A percentile compares a stretch with the other conserved stretches of the same genome.
These are phyloP conservation scores for Cronartium quercuum DNA, from an alignment of 1,284 basidiomycete species.

Conservation along the genomic window DNA sequence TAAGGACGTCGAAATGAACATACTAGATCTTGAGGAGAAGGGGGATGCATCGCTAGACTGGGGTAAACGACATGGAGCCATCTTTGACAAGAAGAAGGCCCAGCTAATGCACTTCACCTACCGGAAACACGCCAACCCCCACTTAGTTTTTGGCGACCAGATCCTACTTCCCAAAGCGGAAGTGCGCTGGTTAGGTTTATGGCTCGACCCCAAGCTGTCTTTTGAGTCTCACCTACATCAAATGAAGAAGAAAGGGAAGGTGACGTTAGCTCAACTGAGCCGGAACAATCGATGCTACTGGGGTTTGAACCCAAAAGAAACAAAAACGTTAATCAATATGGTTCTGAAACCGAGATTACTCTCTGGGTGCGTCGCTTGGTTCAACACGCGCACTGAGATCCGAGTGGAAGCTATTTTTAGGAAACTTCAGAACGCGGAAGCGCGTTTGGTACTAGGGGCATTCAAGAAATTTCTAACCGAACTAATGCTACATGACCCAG, in stretches of 20 bases:
- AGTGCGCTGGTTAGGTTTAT: background rate
- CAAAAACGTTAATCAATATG: background rate
- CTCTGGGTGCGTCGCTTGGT: background rate
- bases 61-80: background rate
- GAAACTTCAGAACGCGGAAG: background rate
- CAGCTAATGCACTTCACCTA: constrained; percentile 5
- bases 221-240: background rate
- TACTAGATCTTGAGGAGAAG: background rate
- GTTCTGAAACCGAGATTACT: background rate
- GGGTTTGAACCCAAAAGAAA: background rate
- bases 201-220: background rate
- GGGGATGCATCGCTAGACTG: background rate
- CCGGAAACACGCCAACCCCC: background rate
- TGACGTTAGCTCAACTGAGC: background rate
- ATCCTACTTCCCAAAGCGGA: background rate
- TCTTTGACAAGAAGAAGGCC: constrained; percentile 16
- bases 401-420: background rate
- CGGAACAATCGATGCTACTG: background rate
- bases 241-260: background rate
- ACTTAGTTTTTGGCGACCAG: background rate
- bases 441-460: background rate
- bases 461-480: background rate
- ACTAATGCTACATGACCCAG: background rate
- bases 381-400: background rate
- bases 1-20: background rate